A percentile compares a stretch with the other conserved stretches of the same genome.
Evolutionary conservation across 768 basidiomycete genomes (phyloP).

Genomic region (Podaxis mareebaensis): DNA sequence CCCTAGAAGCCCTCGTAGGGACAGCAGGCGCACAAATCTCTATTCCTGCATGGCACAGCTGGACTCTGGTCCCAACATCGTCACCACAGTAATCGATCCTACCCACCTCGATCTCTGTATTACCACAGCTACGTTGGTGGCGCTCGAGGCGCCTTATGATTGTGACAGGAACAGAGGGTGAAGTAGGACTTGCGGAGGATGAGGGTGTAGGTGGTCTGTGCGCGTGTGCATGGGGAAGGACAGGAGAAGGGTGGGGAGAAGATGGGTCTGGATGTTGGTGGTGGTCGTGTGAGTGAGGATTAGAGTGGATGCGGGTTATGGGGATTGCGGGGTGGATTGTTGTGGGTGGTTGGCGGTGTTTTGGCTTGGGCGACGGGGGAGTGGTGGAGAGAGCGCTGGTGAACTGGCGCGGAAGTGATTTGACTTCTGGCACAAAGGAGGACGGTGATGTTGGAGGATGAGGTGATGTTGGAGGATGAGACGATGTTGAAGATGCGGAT

Average conservation of each 20-base stretch:
- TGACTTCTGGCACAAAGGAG: neutral
- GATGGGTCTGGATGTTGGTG: constrained; percentile 1
- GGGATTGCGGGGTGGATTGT: neutral
- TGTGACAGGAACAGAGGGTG: constrained; percentile 22
- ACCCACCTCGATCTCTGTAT: constrained; percentile 34
- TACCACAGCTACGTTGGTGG: constrained; percentile 28
- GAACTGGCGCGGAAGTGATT: neutral
- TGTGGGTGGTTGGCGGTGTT: neutral
- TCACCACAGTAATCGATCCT: constrained; percentile 25
- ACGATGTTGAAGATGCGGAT: neutral
- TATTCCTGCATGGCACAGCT: constrained; percentile 21
- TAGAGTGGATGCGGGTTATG: constrained; percentile 9
- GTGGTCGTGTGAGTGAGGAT: neutral
- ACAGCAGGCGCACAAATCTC: neutral
- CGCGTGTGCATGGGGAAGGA: neutral
- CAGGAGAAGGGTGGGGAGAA: neutral
- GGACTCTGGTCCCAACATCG: constrained; percentile 24
- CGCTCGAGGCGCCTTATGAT: constrained; percentile 30
- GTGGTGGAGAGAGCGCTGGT: neutral
- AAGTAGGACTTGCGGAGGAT: neutral
- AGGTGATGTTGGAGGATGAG: neutral
- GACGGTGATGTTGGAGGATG: neutral
- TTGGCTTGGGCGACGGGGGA: neutral
- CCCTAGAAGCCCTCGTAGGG: neutral
- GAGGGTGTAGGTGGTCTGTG: neutral